Conservation (phyloP, 495 filamentous ascomycete species). For the Neurospora cerealis region DNA sequence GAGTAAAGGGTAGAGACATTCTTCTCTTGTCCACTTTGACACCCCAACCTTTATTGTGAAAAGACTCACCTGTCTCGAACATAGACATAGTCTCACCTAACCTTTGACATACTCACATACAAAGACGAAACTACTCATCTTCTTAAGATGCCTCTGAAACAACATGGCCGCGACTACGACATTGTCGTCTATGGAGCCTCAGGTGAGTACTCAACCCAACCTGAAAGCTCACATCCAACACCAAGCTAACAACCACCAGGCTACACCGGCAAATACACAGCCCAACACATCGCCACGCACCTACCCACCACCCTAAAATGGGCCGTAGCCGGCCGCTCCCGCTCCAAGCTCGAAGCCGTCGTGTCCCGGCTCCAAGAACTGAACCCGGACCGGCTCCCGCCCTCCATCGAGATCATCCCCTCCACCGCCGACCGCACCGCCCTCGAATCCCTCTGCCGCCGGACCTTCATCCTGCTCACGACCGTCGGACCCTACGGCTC, state of each 20-base stretch:
- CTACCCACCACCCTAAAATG: conserved; percentile 77
- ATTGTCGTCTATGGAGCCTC: conserved; percentile 71
- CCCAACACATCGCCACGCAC: conserved; percentile 63
- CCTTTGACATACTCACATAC: background rate
- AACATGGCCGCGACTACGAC: conserved; percentile 61
- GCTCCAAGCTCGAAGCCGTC: conserved; percentile 57
- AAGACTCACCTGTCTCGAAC: background rate
- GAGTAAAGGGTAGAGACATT: background rate
- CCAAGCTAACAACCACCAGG: conserved; percentile 35
- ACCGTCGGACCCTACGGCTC: conserved; percentile 76
- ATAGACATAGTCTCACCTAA: background rate
- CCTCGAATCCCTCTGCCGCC: conserved; percentile 57
- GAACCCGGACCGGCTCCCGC: conserved; percentile 60
- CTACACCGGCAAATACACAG: conserved; percentile 74
- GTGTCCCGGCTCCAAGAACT: conserved; percentile 53
- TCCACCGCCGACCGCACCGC: conserved; percentile 48
- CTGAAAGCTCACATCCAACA: conserved; percentile 30
- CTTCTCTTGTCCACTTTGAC: background rate
- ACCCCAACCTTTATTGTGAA: background rate
- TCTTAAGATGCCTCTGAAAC: conserved; percentile 28
- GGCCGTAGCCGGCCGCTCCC: conserved; percentile 80
- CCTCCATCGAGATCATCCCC: conserved; percentile 48
- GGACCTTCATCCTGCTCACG: conserved; percentile 69
- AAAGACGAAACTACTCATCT: background rate
- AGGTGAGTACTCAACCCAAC: conserved; percentile 54